A percentile compares a stretch with the other conserved stretches of the same genome.
These are phyloP conservation scores for Xylariales sp. DNA, from an alignment of 2,329 filamentous ascomycete genomes.

Conservation along the genomic window DNA sequence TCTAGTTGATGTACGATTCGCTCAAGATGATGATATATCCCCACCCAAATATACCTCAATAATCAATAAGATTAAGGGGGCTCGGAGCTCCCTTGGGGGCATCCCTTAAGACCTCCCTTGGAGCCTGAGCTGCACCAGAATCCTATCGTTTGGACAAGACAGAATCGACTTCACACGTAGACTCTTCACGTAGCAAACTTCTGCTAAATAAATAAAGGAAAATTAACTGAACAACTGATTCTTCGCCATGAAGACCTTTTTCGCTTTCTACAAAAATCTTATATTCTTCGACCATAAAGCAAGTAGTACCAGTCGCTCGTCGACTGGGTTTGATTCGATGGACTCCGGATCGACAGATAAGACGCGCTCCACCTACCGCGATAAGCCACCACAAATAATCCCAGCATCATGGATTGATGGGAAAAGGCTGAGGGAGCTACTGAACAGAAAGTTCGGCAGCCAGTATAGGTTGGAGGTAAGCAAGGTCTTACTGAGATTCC, in stretches of 20 bases:
- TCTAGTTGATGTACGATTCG: too few relatives aligned
- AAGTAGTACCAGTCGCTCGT: not conserved
- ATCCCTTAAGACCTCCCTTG: not conserved
- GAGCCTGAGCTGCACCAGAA: not conserved
- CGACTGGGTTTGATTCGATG: not conserved
- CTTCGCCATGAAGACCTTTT: not conserved
- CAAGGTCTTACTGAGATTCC: not conserved
- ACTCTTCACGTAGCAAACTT: not conserved
- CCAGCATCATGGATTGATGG: not conserved
- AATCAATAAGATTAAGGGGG: too few relatives aligned
- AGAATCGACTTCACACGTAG: not conserved
- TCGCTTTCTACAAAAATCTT: not conserved
- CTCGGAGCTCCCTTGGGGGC: not conserved
- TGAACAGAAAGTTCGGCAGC: not conserved
- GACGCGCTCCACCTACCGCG: slow-evolving; percentile 2
- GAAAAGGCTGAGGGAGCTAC: not conserved
- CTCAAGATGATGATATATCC: not conserved
- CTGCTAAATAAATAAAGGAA: not conserved
- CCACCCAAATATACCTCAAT: too few relatives aligned
- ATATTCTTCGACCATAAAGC: not conserved
- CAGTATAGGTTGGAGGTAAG: not conserved
- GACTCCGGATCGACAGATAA: not conserved
- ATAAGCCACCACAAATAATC: not conserved
- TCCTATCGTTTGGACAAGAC: not conserved
- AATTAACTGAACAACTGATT: not conserved